phyloP scores from a whole-genome alignment of 495 filamentous ascomycete genomes.

The Neurospora hispaniola region DNA sequence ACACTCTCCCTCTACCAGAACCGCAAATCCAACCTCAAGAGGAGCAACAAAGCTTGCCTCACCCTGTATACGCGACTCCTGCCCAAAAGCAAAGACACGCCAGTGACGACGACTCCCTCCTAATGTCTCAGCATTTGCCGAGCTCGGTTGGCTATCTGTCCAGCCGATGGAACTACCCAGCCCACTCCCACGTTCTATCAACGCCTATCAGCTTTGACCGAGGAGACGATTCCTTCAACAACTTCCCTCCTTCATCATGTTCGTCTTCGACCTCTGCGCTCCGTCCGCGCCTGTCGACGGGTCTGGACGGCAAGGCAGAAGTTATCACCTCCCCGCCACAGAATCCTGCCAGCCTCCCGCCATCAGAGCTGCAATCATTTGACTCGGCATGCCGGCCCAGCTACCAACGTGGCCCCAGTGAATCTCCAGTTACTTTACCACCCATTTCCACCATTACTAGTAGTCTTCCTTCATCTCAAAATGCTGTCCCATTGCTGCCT shows the following conservation, averaged over 20 bases:
- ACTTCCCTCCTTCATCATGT: constrained; percentile 27
- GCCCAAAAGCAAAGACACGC: constrained; percentile 3
- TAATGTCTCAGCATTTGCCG: constrained; percentile 21
- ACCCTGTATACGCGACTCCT: constrained; percentile 3
- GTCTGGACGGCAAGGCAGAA: constrained; percentile 70
- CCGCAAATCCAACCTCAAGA: background rate
- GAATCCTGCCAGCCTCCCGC: constrained; percentile 14
- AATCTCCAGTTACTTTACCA: constrained; percentile 40
- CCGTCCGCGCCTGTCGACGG: constrained; percentile 53
- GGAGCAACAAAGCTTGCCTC: background rate
- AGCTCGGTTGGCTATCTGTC: constrained; percentile 28
- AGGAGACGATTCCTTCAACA: constrained; percentile 28
- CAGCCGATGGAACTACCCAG: constrained; percentile 26
- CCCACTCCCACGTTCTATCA: constrained; percentile 26
- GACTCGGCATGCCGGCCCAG: constrained; percentile 44
- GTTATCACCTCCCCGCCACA: constrained; percentile 53
- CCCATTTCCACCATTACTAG: constrained; percentile 46
- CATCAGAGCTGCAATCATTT: constrained; percentile 29
- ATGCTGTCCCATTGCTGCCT: constrained; percentile 36
- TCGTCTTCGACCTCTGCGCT: constrained; percentile 26
- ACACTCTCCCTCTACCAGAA: constrained; percentile 1
- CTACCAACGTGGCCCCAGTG: constrained; percentile 43
- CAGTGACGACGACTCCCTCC: background rate
- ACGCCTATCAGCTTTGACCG: constrained; percentile 23
- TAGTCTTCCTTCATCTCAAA: constrained; percentile 35